Evolutionary conservation across 2,329 filamentous ascomycete species (phyloP).

Genomic region (Colletotrichum nymphaeae): DNA sequence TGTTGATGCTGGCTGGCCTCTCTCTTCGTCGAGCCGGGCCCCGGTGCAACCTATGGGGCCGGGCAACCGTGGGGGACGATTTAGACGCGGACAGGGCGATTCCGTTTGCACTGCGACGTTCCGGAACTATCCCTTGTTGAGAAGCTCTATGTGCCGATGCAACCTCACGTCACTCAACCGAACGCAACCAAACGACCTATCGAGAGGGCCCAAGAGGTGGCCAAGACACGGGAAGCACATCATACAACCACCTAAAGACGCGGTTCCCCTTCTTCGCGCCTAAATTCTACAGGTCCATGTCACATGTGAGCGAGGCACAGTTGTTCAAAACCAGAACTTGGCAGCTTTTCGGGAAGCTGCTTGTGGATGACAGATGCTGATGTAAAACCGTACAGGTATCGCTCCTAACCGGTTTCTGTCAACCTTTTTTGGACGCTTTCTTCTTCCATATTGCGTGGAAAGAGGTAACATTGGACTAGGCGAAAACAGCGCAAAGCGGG

Average conservation of each 20-base stretch:
- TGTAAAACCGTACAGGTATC: conserved; percentile 11
- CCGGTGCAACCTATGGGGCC: conserved; percentile 8
- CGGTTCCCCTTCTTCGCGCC: conserved; percentile 11
- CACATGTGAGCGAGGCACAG: neutral
- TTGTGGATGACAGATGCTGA: conserved; percentile 32
- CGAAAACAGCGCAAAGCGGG: neutral
- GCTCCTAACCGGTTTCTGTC: neutral
- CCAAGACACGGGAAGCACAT: conserved; percentile 14
- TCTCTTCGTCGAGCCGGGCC: neutral
- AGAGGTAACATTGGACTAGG: neutral
- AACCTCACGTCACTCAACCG: conserved; percentile 27
- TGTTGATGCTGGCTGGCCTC: neutral
- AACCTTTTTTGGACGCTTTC: neutral
- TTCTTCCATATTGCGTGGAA: neutral
- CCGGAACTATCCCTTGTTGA: conserved; percentile 3
- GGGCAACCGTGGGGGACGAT: conserved; percentile 5
- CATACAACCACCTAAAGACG: conserved; percentile 1
- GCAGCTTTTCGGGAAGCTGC: neutral
- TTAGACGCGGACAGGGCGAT: conserved; percentile 31
- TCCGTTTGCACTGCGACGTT: conserved; percentile 19
- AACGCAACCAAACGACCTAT: conserved; percentile 2
- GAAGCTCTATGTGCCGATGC: conserved; percentile 8
- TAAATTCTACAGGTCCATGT: conserved; percentile 9
- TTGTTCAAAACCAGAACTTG: neutral
- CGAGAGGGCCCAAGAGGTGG: neutral